Evolutionary conservation across 306 rosid species (phyloP).

Genomic region (Prunus salicina): DNA sequence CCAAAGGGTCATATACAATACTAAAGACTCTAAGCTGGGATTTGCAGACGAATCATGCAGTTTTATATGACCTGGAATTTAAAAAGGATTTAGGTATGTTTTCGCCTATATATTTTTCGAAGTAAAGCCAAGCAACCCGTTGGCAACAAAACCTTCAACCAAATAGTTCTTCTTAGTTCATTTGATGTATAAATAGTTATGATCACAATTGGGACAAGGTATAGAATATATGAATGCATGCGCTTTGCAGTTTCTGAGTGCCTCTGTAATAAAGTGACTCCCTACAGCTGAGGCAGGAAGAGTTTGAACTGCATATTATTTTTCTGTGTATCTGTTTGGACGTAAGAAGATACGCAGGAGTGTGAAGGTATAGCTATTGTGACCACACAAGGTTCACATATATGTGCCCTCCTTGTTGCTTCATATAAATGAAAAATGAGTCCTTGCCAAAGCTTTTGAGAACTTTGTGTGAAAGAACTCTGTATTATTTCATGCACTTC

Average conservation of each 20-base stretch:
- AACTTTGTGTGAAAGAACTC: neutral
- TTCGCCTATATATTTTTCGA: conserved; percentile 15
- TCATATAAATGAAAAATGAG: neutral
- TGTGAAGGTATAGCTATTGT: neutral
- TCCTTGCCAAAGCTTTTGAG: neutral
- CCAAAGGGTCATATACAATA: conserved; percentile 80
- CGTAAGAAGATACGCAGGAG: neutral
- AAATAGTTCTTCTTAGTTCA: neutral
- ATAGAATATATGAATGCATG: conserved; percentile 1
- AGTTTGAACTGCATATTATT: conserved; percentile 1
- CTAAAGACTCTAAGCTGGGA: conserved; percentile 63
- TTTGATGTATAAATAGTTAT: conserved; percentile 16
- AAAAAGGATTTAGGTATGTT: conserved; percentile 1
- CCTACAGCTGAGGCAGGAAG: neutral
- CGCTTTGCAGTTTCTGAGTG: neutral
- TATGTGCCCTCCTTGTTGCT: neutral
- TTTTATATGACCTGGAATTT: conserved; percentile 28
- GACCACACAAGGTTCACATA: too few species aligned
- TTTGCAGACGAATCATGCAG: conserved; percentile 75
- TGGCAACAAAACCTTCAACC: conserved; percentile 19
- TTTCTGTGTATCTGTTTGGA: neutral
- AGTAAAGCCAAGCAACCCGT: conserved; percentile 27
- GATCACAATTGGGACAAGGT: conserved; percentile 12
- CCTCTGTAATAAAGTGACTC: conserved; percentile 5
- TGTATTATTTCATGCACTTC: neutral